Conservation (phyloP, 768 basidiomycete species). For the Cystofilobasidium macerans region DNA sequence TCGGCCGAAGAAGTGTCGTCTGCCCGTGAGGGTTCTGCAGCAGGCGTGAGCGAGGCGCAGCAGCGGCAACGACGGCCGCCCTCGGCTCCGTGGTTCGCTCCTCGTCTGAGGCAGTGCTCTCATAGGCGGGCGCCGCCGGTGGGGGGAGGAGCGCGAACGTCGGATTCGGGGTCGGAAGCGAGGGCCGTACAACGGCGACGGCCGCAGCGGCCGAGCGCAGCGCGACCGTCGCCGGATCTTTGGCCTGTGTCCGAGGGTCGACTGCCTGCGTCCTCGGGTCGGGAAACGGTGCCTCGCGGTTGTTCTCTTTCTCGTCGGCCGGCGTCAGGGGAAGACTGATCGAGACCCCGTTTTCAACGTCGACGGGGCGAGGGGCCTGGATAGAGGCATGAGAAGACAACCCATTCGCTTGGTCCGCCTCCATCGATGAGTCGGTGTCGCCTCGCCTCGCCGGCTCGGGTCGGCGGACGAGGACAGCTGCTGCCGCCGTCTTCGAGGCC, state of each 20-base stretch:
- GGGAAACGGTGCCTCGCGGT: not conserved
- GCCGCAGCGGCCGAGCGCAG: not conserved
- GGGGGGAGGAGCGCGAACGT: not conserved
- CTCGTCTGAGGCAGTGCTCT: not conserved
- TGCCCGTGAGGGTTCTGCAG: not conserved
- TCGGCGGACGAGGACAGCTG: too few species aligned
- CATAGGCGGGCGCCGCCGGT: not conserved
- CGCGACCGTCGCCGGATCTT: not conserved
- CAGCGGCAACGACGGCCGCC: too few species aligned
- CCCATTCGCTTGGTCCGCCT: not conserved
- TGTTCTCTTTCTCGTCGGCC: not conserved
- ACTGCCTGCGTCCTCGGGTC: slow-evolving; percentile 8
- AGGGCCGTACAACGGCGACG: not conserved
- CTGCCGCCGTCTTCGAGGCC: not conserved
- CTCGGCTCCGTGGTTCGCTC: too few species aligned
- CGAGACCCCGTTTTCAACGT: not conserved
- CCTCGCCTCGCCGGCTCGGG: not conserved
- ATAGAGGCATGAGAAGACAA: too few species aligned
- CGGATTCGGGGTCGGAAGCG: not conserved
- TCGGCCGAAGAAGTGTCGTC: not conserved
- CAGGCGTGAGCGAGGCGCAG: not conserved
- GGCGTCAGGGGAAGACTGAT: not conserved
- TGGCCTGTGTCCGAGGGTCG: slow-evolving; percentile 5
- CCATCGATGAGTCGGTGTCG: not conserved
- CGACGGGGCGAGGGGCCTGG: too few species aligned